Evolutionary conservation across 164 flowering plant species (phyloP).

Genomic region (Vitis amurensis): DNA sequence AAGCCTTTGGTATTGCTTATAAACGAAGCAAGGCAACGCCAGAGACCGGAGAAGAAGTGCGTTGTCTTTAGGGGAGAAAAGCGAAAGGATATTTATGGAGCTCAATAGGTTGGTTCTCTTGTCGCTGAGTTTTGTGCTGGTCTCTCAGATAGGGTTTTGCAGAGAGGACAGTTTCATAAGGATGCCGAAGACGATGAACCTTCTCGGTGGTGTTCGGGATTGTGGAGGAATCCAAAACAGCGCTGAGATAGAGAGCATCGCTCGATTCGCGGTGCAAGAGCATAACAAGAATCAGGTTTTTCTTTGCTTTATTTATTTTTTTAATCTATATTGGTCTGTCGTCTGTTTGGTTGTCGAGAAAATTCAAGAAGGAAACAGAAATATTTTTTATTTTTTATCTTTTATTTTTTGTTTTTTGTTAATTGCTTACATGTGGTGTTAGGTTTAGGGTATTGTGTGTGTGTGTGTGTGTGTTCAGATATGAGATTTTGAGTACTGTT

Average conservation of each 20-base stretch:
- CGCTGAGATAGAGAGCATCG: constrained; percentile 19
- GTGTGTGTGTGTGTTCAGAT: too few species aligned
- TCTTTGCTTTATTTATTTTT: not conserved
- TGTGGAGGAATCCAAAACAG: constrained; percentile 7
- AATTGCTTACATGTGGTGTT: too few species aligned
- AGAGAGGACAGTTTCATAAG: not conserved
- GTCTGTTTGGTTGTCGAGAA: too few species aligned
- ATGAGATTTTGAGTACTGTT: too few species aligned
- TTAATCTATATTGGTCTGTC: too few species aligned
- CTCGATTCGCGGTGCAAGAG: constrained; percentile 26
- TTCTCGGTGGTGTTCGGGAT: constrained; percentile 13
- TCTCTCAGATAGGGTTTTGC: constrained; percentile 3
- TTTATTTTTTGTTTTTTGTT: not conserved
- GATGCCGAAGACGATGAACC: constrained; percentile 4
- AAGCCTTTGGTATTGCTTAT: too few species aligned
- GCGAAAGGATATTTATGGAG: too few species aligned
- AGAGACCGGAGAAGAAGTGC: too few species aligned
- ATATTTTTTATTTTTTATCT: not conserved
- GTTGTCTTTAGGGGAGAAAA: too few species aligned
- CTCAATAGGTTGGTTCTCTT: not conserved
- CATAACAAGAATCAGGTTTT: constrained; percentile 30
- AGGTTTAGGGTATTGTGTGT: too few species aligned
- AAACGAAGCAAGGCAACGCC: too few species aligned
- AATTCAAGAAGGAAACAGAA: not conserved
- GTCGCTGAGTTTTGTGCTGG: constrained; percentile 4